These are phyloP conservation scores for Aureobasidium sp. DNA, from an alignment of 2,329 filamentous ascomycete genomes.

Conservation along the genomic window DNA sequence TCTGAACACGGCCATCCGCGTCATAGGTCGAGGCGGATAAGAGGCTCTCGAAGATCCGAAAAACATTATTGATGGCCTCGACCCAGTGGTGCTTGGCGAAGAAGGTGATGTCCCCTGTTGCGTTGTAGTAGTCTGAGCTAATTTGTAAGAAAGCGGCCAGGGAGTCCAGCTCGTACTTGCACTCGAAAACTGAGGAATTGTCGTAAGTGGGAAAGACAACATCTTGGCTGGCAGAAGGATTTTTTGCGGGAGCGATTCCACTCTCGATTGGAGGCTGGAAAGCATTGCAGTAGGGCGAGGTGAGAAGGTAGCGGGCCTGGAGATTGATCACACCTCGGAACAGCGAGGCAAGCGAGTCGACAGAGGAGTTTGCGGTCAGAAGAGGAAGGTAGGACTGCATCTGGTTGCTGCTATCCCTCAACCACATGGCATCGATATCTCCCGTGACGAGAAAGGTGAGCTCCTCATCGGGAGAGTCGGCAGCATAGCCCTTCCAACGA, in stretches of 20 bases:
- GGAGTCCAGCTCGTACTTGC: constrained; percentile 49
- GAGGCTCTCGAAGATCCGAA: constrained; percentile 26
- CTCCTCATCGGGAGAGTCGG: constrained; percentile 55
- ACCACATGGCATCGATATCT: constrained; percentile 45
- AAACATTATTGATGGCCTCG: constrained; percentile 39
- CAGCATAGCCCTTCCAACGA: constrained; percentile 57
- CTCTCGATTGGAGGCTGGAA: constrained; percentile 47
- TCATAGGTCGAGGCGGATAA: constrained; percentile 45
- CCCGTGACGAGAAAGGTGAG: constrained; percentile 54
- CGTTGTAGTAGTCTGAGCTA: constrained; percentile 43
- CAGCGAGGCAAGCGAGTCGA: constrained; percentile 57
- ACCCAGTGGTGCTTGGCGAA: constrained; percentile 44
- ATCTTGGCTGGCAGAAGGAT: constrained; percentile 35
- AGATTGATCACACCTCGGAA: constrained; percentile 67
- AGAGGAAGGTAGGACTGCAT: constrained; percentile 63
- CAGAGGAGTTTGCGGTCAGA: constrained; percentile 47
- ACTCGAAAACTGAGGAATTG: constrained; percentile 43
- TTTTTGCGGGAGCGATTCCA: constrained; percentile 33
- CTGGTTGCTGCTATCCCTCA: constrained; percentile 56
- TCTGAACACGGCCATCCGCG: constrained; percentile 37
- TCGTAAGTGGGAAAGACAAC: constrained; percentile 38
- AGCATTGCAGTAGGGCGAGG: constrained; percentile 49
- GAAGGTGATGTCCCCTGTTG: constrained; percentile 41
- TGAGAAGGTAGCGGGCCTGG: constrained; percentile 60
- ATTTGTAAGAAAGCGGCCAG: constrained; percentile 46